A percentile compares a stretch with the other conserved stretches of the same genome.
Evolutionary conservation across 164 flowering plant genomes (phyloP).

Genomic region (Macadamia integrifolia): DNA sequence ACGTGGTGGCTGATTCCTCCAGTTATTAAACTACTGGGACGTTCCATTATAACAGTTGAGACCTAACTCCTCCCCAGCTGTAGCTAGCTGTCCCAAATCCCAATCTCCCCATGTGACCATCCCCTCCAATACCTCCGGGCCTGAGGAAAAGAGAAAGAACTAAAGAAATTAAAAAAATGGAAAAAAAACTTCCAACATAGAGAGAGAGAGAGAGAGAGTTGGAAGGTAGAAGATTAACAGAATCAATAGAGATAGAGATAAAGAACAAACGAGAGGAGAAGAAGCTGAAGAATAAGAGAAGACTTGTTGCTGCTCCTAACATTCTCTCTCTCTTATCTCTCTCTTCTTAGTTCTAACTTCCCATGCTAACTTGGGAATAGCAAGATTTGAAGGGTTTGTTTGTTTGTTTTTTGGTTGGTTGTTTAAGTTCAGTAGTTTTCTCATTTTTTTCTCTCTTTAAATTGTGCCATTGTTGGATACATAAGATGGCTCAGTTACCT

Average conservation of each 20-base stretch:
- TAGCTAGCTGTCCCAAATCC: slow-evolving; percentile 61
- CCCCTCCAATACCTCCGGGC: slow-evolving; percentile 20
- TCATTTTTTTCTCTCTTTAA: slow-evolving; percentile 3
- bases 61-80: slow-evolving; percentile 49
- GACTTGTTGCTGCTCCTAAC: background rate
- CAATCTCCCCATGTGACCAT: slow-evolving; percentile 59
- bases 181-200: background rate
- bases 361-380: background rate
- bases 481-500: slow-evolving; percentile 73
- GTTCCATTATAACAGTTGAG: slow-evolving; percentile 45
- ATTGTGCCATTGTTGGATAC: background rate
- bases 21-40: slow-evolving; percentile 41
- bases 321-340: background rate
- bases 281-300: background rate
- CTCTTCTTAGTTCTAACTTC: background rate
- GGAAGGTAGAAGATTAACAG: background rate
- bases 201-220: background rate
- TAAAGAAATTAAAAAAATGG: no score
- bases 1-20: slow-evolving; percentile 78
- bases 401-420: slow-evolving; percentile 11
- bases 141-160: background rate
- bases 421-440: background rate
- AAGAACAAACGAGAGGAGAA: background rate
- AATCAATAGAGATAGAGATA: no score
- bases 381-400: background rate